Conservation (phyloP, 23 red algal species). For the Pyropia haitanensis region DNA sequence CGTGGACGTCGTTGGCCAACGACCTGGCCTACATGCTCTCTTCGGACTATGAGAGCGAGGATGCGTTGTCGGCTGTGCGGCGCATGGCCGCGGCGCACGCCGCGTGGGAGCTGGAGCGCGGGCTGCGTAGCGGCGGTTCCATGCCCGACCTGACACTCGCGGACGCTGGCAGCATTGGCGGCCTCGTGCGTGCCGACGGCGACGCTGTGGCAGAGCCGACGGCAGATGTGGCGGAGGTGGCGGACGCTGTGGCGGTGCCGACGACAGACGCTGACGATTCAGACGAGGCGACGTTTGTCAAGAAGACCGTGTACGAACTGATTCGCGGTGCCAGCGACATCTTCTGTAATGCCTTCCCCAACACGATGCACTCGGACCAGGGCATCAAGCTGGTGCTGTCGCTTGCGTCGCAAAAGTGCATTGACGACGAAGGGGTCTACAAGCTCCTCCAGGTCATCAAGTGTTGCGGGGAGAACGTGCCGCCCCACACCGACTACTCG, state of each 20-base stretch:
- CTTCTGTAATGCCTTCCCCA: conserved; percentile 47
- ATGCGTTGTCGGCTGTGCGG: too few species aligned
- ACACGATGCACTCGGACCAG: conserved; percentile 38
- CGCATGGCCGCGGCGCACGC: too few species aligned
- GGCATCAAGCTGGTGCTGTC: conserved; percentile 16
- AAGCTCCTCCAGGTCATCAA: conserved; percentile 28
- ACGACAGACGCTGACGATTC: conserved; percentile 1
- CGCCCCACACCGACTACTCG: conserved; percentile 2
- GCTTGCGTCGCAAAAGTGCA: conserved; percentile 19
- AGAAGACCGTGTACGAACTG: conserved; percentile 24
- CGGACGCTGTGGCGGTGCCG: conserved; percentile 1
- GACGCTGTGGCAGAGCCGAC: neutral
- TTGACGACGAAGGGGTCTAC: conserved; percentile 43
- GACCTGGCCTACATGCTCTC: conserved; percentile 46
- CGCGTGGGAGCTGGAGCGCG: too few species aligned
- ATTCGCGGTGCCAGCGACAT: conserved; percentile 28
- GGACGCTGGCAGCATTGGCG: too few species aligned
- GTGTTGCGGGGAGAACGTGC: conserved; percentile 50
- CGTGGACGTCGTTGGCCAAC: conserved; percentile 48
- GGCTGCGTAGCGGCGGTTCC: too few species aligned
- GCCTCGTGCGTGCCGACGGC: neutral
- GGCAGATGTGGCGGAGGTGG: neutral
- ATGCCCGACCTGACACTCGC: too few species aligned
- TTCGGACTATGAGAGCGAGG: conserved; percentile 4
- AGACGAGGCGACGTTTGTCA: conserved; percentile 35